Base-by-base conservation (phyloP, 225 moss, liverwort and hornwort species). In the Pleurozium schreberi region DNA sequence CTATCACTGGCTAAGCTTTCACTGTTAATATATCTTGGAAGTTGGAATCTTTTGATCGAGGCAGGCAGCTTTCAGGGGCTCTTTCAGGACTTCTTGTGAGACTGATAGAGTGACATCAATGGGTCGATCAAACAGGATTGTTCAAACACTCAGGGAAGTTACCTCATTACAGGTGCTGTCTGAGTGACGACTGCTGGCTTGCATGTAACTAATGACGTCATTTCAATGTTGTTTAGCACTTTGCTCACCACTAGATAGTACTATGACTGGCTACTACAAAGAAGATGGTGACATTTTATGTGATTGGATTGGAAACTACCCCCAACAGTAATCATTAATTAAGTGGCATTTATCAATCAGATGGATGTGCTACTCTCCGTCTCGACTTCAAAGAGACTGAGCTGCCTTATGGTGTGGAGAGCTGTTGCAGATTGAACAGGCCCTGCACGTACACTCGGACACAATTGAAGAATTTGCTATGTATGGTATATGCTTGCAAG, bases 31-130 rank as follows among this genome's bases (percentile, higher is more conserved):
- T n/a, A 84, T 82, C 85, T 77, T 77, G 74, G 74, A 88, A 88
- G 74, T 45, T 47, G 85, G 88, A 85, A 90, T 69, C 88, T 69
- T 76, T 85, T 58, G 40, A 38, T 31, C n/a, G n/a, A n/a, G n/a
- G n/a, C n/a, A n/a, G n/a, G 89, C 87, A 55, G 87, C 87, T 91
- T 84, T 87, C 91, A 84, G 64, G 50, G 79, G 79, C 5, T 67
- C 52, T 26, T 66, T 84, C 36, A 74, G 83, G 82, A 75, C 49
- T 85, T 77, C 10, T 25, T 30, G 42, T 80, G 82, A 81, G 53
- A 89, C 47, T 67, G 68, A 68, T 67, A 45, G 42, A 73, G n/a
- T n/a, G n/a, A n/a, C n/a, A n/a, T n/a, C n/a, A 43, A 75, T 40
- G 58, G 40, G n/a, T n/a, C n/a, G n/a, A n/a, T n/a, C n/a, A n/a